Percentiles rank a stretch among this genome's conserved stretches.
phyloP scores from a whole-genome alignment of 2,329 filamentous ascomycete species.

The Ascochyta rabiei region DNA sequence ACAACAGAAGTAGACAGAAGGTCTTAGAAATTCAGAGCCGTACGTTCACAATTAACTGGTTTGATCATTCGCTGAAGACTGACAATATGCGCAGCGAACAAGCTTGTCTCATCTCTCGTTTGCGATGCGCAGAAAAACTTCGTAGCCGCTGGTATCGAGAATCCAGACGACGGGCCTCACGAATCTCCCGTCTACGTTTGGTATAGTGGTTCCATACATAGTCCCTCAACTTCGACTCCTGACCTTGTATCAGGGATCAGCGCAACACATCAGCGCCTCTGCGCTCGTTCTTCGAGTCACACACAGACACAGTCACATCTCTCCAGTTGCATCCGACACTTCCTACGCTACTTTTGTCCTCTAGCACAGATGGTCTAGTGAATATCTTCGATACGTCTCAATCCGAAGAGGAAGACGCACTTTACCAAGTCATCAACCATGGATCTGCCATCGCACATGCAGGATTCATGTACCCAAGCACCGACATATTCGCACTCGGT shows the following conservation, averaged over 20 bases:
- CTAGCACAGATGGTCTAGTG: conserved; percentile 79
- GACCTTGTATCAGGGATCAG: conserved; percentile 44
- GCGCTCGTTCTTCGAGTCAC: conserved; percentile 53
- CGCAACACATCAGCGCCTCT: conserved; percentile 47
- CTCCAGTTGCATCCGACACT: conserved; percentile 67
- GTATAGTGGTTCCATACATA: conserved; percentile 18
- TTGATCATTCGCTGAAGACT: background rate
- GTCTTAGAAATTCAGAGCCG: conserved; percentile 47
- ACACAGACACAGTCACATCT: conserved; percentile 66
- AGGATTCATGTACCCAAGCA: conserved; percentile 65
- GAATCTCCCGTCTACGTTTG: conserved; percentile 48
- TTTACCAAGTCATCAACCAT: conserved; percentile 80
- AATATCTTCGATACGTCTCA: conserved; percentile 74
- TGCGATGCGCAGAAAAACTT: conserved; percentile 62
- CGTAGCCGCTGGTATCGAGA: conserved; percentile 75
- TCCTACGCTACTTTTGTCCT: conserved; percentile 70
- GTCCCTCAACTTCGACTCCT: background rate
- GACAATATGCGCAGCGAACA: conserved; percentile 51
- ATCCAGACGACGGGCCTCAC: conserved; percentile 58
- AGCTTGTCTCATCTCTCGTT: conserved; percentile 68
- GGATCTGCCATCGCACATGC: conserved; percentile 75
- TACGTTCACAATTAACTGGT: conserved; percentile 8
- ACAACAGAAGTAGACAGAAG: conserved; percentile 62
- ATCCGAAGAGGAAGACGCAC: conserved; percentile 73
- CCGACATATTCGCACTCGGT: conserved; percentile 69